Conservation (phyloP, 768 basidiomycete genomes). For the Tulasnella sp. region DNA sequence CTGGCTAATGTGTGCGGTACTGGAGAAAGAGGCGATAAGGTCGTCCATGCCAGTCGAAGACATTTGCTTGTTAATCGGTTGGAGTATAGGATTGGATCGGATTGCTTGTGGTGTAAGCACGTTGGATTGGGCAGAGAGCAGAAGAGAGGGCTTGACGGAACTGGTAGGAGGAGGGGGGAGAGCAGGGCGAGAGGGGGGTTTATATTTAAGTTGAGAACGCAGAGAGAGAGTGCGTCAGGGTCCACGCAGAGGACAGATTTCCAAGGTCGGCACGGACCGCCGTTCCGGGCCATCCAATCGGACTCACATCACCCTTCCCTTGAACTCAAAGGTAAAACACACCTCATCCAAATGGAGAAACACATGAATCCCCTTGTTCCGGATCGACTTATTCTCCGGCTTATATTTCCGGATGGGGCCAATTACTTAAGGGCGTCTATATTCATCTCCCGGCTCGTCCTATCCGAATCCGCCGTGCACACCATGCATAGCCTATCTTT, state of each 20-base stretch:
- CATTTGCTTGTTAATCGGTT: neutral
- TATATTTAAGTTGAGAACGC: conserved; percentile 1
- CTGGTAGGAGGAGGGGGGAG: neutral
- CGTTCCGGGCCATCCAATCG: neutral
- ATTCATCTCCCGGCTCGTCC: neutral
- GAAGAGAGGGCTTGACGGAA: neutral
- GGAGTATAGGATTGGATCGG: neutral
- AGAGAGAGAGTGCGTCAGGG: neutral
- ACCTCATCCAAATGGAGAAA: neutral
- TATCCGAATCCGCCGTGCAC: neutral
- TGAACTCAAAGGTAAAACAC: neutral
- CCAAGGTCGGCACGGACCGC: neutral
- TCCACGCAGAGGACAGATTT: neutral
- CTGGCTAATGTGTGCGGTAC: conserved; percentile 35
- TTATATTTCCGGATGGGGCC: neutral
- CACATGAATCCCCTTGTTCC: neutral
- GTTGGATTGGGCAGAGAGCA: neutral
- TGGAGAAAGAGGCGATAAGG: conserved; percentile 21
- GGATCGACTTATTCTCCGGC: neutral
- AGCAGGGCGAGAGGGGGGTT: neutral
- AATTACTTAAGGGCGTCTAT: neutral
- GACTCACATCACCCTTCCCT: neutral
- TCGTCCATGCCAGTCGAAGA: conserved; percentile 14
- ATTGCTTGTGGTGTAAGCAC: neutral
- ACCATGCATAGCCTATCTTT: neutral